Evolutionary conservation across 192 early-diverging fungal genomes (phyloP).

Genomic region (Lobosporangium transversale): DNA sequence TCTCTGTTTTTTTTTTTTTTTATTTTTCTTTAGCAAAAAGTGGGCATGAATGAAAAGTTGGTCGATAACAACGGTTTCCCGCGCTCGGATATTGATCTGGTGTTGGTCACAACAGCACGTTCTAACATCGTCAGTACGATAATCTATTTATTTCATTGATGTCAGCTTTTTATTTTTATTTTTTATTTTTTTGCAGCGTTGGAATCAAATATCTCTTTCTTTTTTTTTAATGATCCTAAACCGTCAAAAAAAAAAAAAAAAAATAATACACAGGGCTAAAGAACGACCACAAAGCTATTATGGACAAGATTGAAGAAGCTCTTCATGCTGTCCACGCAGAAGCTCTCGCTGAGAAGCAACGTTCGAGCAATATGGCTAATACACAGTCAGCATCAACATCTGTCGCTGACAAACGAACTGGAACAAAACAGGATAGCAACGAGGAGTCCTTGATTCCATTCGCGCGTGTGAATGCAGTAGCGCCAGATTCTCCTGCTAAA

Average conservation of each 20-base stretch:
- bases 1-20: conserved; percentile 3
- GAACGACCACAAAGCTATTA: conserved; percentile 64
- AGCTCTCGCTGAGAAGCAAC: conserved; percentile 28
- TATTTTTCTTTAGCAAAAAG: conserved; percentile 46
- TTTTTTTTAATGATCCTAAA: too few species aligned
- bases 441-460: conserved; percentile 44
- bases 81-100: conserved; percentile 63
- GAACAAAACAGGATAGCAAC: too few species aligned
- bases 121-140: conserved; percentile 34
- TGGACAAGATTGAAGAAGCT: conserved; percentile 60
- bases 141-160: too few species aligned
- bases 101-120: conserved; percentile 56
- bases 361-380: too few species aligned
- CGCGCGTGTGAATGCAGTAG: conserved; percentile 65
- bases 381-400: conserved; percentile 7
- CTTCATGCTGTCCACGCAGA: conserved; percentile 60
- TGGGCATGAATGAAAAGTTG: conserved; percentile 59
- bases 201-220: not conserved
- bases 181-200: not conserved
- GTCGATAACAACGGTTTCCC: conserved; percentile 62
- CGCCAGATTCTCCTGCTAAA: conserved; percentile 64
- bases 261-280: conserved; percentile 55
- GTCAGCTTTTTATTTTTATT: not conserved
- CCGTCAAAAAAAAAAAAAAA: too few species aligned
- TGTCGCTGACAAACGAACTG: too few species aligned